phyloP scores from a whole-genome alignment of 2,329 filamentous ascomycete genomes.

The Dothiorella sarmentorum region DNA sequence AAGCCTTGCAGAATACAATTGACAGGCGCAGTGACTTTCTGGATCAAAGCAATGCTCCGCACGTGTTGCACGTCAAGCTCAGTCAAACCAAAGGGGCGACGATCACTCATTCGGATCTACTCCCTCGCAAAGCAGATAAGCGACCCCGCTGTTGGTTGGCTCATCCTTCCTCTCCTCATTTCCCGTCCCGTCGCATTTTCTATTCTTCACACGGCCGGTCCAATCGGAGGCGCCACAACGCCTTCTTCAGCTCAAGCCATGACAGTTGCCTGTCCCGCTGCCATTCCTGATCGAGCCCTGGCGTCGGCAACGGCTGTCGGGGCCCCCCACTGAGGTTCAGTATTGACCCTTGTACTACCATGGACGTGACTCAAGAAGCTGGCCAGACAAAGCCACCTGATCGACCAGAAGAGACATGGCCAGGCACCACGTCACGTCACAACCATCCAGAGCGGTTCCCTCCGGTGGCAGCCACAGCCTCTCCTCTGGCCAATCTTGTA shows the following conservation, averaged over 20 bases:
- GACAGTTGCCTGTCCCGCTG: not conserved
- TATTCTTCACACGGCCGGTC: too few species aligned
- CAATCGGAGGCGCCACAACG: not conserved
- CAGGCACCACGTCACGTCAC: not conserved
- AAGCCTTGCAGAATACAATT: too few species aligned
- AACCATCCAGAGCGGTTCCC: too few species aligned
- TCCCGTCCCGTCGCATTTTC: not conserved
- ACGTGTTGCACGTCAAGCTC: too few species aligned
- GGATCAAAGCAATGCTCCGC: too few species aligned
- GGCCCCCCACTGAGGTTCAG: not conserved
- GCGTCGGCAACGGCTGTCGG: not conserved
- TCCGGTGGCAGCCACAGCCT: too few species aligned
- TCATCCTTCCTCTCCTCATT: too few species aligned
- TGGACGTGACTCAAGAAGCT: not conserved
- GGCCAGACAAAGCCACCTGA: slow-evolving; percentile 1
- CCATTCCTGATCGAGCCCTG: not conserved
- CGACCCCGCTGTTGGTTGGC: too few species aligned
- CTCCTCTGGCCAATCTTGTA: not conserved
- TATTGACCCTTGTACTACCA: slow-evolving; percentile 12
- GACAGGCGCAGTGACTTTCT: too few species aligned
- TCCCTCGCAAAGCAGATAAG: too few species aligned
- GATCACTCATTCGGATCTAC: too few species aligned
- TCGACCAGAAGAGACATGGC: not conserved
- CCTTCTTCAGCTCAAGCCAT: slow-evolving; percentile 10
- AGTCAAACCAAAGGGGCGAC: too few species aligned